Percentiles rank a stretch among this genome's conserved stretches.
These are phyloP conservation scores for Eremothecium cymbalariae DNA, from an alignment of 1,139 yeast species.

Conservation along the genomic window DNA sequence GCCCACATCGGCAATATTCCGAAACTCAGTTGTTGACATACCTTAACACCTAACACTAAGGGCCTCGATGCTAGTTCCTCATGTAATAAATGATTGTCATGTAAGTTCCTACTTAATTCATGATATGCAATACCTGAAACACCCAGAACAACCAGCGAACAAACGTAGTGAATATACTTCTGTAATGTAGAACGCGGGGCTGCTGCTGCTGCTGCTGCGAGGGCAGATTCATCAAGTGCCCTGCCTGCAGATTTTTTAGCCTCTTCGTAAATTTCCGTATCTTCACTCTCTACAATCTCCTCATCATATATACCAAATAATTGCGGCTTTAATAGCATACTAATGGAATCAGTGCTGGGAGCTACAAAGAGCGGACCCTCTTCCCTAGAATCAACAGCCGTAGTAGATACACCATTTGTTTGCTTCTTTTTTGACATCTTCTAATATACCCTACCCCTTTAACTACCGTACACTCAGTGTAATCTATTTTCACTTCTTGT, in stretches of 20 bases:
- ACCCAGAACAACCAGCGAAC: constrained; percentile 35
- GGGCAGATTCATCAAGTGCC: constrained; percentile 1
- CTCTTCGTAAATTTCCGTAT: constrained; percentile 24
- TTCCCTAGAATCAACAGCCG: constrained; percentile 6
- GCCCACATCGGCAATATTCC: constrained; percentile 30
- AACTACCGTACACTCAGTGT: not conserved
- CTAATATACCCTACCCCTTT: not conserved
- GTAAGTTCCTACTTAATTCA: constrained; percentile 43
- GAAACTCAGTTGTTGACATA: constrained; percentile 17
- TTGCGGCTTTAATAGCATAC: constrained; percentile 27
- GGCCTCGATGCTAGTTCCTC: constrained; percentile 33
- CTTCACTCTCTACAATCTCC: constrained; percentile 28
- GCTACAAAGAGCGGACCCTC: constrained; percentile 1
- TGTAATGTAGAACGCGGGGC: constrained; percentile 6
- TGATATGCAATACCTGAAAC: constrained; percentile 43
- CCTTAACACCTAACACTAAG: constrained; percentile 26
- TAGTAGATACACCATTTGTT: no score
- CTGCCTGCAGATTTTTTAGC: constrained; percentile 18
- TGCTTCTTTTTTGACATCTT: not conserved
- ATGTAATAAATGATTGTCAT: constrained; percentile 40
- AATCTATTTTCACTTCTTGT: not conserved
- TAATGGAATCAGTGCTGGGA: constrained; percentile 23
- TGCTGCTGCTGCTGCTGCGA: not conserved
- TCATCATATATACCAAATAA: constrained; percentile 30
- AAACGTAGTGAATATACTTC: constrained; percentile 10